Evolutionary conservation across 768 basidiomycete genomes (phyloP).

Genomic region (Boletus reticuloceps): DNA sequence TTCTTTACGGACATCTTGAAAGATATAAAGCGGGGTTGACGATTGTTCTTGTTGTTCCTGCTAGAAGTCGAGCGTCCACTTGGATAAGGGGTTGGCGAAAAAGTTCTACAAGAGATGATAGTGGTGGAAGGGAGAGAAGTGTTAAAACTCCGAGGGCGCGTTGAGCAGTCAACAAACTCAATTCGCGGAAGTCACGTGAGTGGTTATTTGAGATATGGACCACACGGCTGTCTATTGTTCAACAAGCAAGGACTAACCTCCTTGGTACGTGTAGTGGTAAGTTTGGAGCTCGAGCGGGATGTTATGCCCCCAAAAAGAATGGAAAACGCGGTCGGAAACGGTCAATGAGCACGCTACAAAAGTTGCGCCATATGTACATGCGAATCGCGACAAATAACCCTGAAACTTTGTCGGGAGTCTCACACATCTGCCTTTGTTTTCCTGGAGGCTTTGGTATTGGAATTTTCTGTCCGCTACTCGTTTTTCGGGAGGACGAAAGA

Average conservation of each 20-base stretch:
- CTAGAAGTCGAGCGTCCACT: conserved; percentile 12
- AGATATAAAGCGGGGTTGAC: conserved; percentile 10
- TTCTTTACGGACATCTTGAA: conserved; percentile 42
- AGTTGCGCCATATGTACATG: conserved; percentile 13
- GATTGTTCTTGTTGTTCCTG: conserved; percentile 17
- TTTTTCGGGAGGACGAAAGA: conserved; percentile 29
- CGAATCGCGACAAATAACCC: conserved; percentile 18
- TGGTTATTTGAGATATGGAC: conserved; percentile 32
- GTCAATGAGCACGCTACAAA: conserved; percentile 8
- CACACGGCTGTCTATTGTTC: conserved; percentile 11
- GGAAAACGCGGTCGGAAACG: conserved; percentile 13
- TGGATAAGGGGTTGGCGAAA: conserved; percentile 14
- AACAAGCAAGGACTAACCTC: neutral
- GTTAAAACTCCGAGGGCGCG: conserved; percentile 42
- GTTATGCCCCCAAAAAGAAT: conserved; percentile 12
- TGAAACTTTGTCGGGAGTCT: conserved; percentile 12
- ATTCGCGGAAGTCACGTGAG: conserved; percentile 39
- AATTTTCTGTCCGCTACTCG: conserved; percentile 29
- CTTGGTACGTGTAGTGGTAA: neutral
- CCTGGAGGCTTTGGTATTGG: conserved; percentile 13
- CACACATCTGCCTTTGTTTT: conserved; percentile 18
- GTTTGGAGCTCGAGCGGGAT: conserved; percentile 4
- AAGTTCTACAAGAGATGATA: conserved; percentile 39
- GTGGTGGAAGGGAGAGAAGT: conserved; percentile 44
- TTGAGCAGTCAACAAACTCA: conserved; percentile 41